These are phyloP conservation scores for Suillus hirtellus DNA, from an alignment of 768 basidiomycete species.

Conservation along the genomic window DNA sequence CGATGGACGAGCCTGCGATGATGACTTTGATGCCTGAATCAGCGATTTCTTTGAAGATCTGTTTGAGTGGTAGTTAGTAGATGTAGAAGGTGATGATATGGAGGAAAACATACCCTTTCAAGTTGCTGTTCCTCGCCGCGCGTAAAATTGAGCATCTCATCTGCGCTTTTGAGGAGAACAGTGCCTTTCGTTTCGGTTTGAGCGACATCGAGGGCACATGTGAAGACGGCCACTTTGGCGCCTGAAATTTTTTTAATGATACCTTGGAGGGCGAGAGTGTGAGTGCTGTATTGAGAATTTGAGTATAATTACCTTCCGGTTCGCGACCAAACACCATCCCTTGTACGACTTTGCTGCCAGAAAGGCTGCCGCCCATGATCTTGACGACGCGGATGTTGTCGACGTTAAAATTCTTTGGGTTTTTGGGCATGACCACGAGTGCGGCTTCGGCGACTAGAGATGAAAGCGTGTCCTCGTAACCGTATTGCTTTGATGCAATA, in stretches of 20 bases:
- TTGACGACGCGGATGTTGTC: constrained; percentile 98
- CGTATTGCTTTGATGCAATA: constrained; percentile 97
- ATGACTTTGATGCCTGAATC: constrained; percentile 93
- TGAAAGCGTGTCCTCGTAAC: constrained; percentile 82
- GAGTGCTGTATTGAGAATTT: background rate
- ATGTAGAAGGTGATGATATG: background rate
- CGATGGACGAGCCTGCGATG: constrained; percentile 89
- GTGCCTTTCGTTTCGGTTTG: constrained; percentile 99
- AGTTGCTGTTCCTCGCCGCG: constrained; percentile 95
- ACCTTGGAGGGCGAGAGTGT: constrained; percentile 43
- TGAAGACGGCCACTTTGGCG: constrained; percentile 96
- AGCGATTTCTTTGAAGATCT: constrained; percentile 97
- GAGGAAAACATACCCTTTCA: constrained; percentile 61
- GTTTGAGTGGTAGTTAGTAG: constrained; percentile 7
- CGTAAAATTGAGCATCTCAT: constrained; percentile 97
- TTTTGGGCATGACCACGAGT: constrained; percentile 85
- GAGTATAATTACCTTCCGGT: constrained; percentile 70
- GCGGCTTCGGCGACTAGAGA: constrained; percentile 91
- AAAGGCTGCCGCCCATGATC: constrained; percentile 93
- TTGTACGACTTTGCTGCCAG: constrained; percentile 82
- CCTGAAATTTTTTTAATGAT: constrained; percentile 77
- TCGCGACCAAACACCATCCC: constrained; percentile 99
- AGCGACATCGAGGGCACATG: constrained; percentile 86
- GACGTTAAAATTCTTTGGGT: constrained; percentile 92
- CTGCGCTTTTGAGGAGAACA: constrained; percentile 90